Percentiles rank a stretch among this genome's conserved stretches.
Conservation (phyloP, 2,329 filamentous ascomycete genomes). For the Alternaria brassicicola region DNA sequence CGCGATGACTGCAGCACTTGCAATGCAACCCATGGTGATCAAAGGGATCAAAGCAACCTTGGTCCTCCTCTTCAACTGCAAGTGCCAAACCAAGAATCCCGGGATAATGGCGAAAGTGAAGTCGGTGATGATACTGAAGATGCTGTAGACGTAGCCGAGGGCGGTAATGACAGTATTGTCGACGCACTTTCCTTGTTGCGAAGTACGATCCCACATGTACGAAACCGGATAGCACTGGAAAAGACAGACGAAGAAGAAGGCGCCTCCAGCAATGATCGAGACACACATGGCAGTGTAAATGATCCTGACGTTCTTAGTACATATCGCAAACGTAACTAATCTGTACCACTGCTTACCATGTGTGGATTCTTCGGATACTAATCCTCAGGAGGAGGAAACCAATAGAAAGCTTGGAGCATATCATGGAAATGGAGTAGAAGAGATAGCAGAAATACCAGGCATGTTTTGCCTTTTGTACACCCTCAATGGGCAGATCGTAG, state of each 20-base stretch:
- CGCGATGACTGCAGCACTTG: conserved; percentile 44
- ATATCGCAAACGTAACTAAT: no score
- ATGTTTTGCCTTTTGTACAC: conserved; percentile 33
- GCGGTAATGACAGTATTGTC: conserved; percentile 48
- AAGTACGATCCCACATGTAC: conserved; percentile 57
- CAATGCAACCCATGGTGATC: conserved; percentile 58
- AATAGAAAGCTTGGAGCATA: conserved; percentile 44
- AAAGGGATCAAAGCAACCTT: conserved; percentile 58
- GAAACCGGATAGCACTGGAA: conserved; percentile 59
- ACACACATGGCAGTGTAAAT: conserved; percentile 49
- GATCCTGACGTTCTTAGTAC: conserved; percentile 23
- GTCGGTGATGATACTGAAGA: conserved; percentile 55
- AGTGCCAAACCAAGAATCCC: conserved; percentile 57
- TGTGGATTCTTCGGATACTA: conserved; percentile 36
- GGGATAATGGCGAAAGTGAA: conserved; percentile 59
- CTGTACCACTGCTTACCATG: conserved; percentile 14
- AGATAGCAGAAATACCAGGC: conserved; percentile 46
- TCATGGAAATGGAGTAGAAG: conserved; percentile 42
- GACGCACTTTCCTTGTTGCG: conserved; percentile 51
- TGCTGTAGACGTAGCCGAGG: conserved; percentile 56
- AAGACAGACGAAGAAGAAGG: conserved; percentile 55
- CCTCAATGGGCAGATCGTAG: conserved; percentile 24
- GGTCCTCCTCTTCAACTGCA: conserved; percentile 57
- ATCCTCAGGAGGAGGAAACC: conserved; percentile 43
- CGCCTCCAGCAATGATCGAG: conserved; percentile 44